phyloP scores from a whole-genome alignment of 108 stramenopile species.

The Poteriospumella lacustris region DNA sequence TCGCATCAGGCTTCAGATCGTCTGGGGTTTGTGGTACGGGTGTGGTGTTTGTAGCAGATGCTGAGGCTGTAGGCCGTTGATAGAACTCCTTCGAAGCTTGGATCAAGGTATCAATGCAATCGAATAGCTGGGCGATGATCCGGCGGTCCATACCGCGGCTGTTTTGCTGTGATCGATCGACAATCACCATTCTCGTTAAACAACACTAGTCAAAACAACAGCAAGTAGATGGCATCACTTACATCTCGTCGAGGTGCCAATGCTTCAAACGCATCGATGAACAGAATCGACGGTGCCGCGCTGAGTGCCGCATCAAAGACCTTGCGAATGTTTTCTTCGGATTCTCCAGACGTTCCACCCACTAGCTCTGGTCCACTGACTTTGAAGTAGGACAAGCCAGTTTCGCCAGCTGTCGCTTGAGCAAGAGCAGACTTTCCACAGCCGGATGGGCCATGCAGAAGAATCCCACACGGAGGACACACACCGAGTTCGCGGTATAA shows the following conservation, averaged over 20 bases:
- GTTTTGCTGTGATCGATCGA: not conserved
- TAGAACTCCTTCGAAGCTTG: constrained; percentile 48
- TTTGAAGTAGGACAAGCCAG: constrained; percentile 37
- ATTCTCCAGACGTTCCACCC: constrained; percentile 86
- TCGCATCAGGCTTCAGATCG: not conserved
- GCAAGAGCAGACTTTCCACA: constrained; percentile 94
- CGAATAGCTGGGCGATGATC: constrained; percentile 91
- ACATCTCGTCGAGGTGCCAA: constrained; percentile 54
- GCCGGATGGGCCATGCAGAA: constrained; percentile 94
- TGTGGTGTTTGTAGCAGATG: not conserved
- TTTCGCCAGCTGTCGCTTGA: constrained; percentile 69
- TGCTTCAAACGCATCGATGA: constrained; percentile 60
- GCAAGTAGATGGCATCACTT: not conserved
- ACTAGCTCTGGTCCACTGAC: constrained; percentile 84
- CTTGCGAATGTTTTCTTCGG: constrained; percentile 77
- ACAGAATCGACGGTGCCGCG: constrained; percentile 55
- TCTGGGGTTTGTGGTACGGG: not conserved
- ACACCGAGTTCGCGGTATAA: constrained; percentile 89
- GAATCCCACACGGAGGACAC: constrained; percentile 93
- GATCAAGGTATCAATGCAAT: constrained; percentile 75
- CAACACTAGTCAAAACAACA: not conserved
- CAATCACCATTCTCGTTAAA: not conserved
- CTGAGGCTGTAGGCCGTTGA: not conserved
- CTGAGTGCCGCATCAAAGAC: constrained; percentile 81
- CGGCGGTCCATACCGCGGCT: constrained; percentile 88